phyloP scores from a whole-genome alignment of 768 basidiomycete species.

The Leccinum uliginosum region DNA sequence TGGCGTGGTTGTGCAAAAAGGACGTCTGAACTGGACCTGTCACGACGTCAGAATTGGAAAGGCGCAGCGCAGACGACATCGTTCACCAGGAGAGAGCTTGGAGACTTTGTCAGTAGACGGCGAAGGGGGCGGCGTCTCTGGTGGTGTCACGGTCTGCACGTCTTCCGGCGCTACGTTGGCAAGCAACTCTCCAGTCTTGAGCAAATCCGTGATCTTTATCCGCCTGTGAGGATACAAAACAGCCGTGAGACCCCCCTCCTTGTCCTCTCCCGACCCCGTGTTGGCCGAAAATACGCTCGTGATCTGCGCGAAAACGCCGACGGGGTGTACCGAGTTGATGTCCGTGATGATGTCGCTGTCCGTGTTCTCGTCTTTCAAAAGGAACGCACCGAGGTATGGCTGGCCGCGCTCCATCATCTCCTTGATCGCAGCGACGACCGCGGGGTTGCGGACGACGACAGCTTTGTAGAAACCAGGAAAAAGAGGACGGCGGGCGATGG shows the following conservation, averaged over 20 bases:
- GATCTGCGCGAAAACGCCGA: slow-evolving; percentile 96
- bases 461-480: slow-evolving; percentile 99
- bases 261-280: slow-evolving; percentile 50
- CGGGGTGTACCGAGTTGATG: slow-evolving; percentile 80
- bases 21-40: slow-evolving; percentile 72
- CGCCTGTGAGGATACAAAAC: slow-evolving; percentile 92
- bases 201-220: slow-evolving; percentile 82
- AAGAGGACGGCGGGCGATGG: slow-evolving; percentile 90
- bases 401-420: slow-evolving; percentile 97
- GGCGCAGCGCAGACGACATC: too few species aligned
- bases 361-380: slow-evolving; percentile 89
- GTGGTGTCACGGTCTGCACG: slow-evolving; percentile 41
- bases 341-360: slow-evolving; percentile 93
- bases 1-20: slow-evolving; percentile 73
- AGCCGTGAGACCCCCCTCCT: slow-evolving; percentile 89
- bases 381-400: slow-evolving; percentile 94
- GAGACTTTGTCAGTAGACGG: slow-evolving; percentile 24
- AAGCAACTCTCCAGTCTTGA: slow-evolving; percentile 56
- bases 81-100: slow-evolving; percentile 23
- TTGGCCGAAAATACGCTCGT: slow-evolving; percentile 82
- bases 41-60: slow-evolving; percentile 1
- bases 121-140: slow-evolving; percentile 35
- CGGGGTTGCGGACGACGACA: slow-evolving; percentile 86
- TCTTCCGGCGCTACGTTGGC: slow-evolving; percentile 38
- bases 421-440: slow-evolving; percentile 89